phyloP scores from a whole-genome alignment of 192 early-diverging fungal genomes.

The Entrophospora sp. region DNA sequence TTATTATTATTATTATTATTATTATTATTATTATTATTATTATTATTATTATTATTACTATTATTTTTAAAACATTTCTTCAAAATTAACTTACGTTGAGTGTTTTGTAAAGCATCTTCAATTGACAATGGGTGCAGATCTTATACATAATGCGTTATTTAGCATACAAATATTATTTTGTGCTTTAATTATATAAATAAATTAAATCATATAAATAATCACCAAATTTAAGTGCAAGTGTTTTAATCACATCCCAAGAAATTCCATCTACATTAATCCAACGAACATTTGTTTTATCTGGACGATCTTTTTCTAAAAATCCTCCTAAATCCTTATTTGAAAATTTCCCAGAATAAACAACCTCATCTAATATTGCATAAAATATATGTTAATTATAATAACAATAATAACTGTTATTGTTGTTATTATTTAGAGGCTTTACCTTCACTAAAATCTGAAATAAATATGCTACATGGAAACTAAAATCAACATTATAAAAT shows the following conservation, averaged over 20 bases:
- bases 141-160: not conserved
- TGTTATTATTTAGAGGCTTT: too few relatives aligned
- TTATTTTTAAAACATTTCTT: too few relatives aligned
- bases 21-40: too few relatives aligned
- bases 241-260: slow-evolving; percentile 37
- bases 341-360: not conserved
- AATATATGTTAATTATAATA: too few relatives aligned
- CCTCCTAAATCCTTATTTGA: not conserved
- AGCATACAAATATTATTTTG: too few relatives aligned
- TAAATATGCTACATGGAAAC: not conserved
- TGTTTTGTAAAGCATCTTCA: slow-evolving; percentile 22
- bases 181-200: too few relatives aligned
- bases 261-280: slow-evolving; percentile 49
- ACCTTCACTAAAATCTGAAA: not conserved
- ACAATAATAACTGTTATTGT: too few relatives aligned
- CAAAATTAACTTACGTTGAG: slow-evolving; percentile 11
- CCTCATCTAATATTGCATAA: too few relatives aligned
- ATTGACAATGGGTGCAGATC: slow-evolving; percentile 30
- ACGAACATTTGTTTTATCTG: slow-evolving; percentile 31
- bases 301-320: slow-evolving; percentile 19
- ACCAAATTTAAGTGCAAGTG: slow-evolving; percentile 29
- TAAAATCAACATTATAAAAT: too few relatives aligned
- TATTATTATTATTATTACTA: too few relatives aligned
- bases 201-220: too few relatives aligned
- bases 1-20: too few relatives aligned